Base-by-base conservation (phyloP, 768 basidiomycete genomes). In the Krasilnikovozyma curviuscula region DNA sequence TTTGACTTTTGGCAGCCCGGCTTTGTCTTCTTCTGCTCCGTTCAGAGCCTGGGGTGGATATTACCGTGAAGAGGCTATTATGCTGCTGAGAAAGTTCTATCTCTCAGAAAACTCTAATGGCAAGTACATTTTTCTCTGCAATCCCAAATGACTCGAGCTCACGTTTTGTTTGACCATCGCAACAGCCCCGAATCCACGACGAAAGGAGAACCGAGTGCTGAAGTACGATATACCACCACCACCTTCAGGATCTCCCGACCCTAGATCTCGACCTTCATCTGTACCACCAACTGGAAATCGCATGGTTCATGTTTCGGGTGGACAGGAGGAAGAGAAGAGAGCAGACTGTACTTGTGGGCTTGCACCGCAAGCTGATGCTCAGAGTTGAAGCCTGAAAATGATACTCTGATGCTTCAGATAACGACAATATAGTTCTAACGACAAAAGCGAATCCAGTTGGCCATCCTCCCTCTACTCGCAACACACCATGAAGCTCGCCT, bases 101-200 rank as follows among this genome's bases (percentile, higher is more conserved):
- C 73, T 95, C 58, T 88, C 84, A 0, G 86, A 93, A 61, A 97
- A 98, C 62, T 69, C 70, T 7, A 85, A 89, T 58, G 91, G 91
- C 88, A 52, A 34, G 71, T 14, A 16, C 23, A n/a, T 27, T 37
- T 50, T 28, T 54, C 59, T 38, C 12, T 39, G 16, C 29, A 18
- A 24, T 7, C 19, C 31, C 9, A 21, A 12, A 16, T 24, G 5
- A 34, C 18, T 12, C 33, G 33, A 37, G n/a, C 38, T 55, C 53
- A 24, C 44, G 35, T 37, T 40, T 48, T 21, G 41, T 48, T 18
- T 24, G 23, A 28, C 27, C 21, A 51, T 40, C 24, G 3, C 8
- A 2, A 10, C 51, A 97, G 91, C 91, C 2, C 91, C 91, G 2
- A 68, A 74, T 21, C 91, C 91, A n/a, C 79, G 76, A 61, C 81